Evolutionary conservation across 768 basidiomycete species (phyloP).

Genomic region (Amylocystis lapponica): DNA sequence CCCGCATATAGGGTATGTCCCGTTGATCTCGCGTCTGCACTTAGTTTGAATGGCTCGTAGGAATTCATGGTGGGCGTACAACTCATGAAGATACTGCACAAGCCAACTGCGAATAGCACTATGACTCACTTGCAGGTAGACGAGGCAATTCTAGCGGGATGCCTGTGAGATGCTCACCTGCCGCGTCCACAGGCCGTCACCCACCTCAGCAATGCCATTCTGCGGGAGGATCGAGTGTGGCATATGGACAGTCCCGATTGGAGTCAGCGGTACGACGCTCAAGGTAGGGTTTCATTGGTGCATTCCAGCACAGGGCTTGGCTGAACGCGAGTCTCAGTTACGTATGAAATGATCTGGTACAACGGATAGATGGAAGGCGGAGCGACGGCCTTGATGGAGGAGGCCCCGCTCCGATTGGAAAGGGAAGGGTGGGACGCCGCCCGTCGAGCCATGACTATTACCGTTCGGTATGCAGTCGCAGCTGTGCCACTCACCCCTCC

Average conservation of each 20-base stretch:
- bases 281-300: no score
- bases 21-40: neutral
- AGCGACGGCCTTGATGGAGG: conserved; percentile 26
- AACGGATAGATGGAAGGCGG: conserved; percentile 32
- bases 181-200: conserved; percentile 22
- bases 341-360: no score
- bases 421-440: conserved; percentile 20
- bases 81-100: conserved; percentile 14
- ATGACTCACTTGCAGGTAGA: no score
- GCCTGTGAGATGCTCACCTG: neutral
- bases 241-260: conserved; percentile 28
- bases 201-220: conserved; percentile 31
- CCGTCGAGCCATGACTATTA: conserved; percentile 17
- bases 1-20: conserved; percentile 6
- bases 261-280: no score
- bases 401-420: conserved; percentile 24
- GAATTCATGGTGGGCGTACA: conserved; percentile 13
- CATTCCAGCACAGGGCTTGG: no score
- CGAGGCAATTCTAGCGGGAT: neutral
- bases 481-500: neutral
- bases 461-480: conserved; percentile 8
- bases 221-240: conserved; percentile 36
- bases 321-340: no score
- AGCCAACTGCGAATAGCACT: no score
- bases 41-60: conserved; percentile 2